Evolutionary conservation across 208 protist genomes (phyloP).

Genomic region (Crithidia bombi): DNA sequence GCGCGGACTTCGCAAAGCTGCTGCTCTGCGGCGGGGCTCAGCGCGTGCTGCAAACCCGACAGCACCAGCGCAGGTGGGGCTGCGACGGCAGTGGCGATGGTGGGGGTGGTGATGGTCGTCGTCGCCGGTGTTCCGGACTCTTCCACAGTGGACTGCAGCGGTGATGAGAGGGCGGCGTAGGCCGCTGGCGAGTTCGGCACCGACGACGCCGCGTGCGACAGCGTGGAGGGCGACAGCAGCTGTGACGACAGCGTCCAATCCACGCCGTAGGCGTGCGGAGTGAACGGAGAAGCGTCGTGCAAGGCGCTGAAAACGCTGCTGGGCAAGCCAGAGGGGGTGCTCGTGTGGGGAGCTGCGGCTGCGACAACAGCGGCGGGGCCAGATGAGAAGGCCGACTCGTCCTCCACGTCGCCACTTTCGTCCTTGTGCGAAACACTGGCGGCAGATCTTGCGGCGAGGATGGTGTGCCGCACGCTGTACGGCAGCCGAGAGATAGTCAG

Average conservation of each 20-base stretch:
- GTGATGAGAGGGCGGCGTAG: not conserved
- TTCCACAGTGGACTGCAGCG: not conserved
- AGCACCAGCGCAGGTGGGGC: not conserved
- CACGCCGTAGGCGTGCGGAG: not conserved
- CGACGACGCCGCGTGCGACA: not conserved
- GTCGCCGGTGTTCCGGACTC: not conserved
- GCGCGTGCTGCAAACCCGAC: not conserved
- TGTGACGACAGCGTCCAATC: conserved; percentile 12
- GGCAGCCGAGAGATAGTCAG: conserved; percentile 19
- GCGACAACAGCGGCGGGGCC: not conserved
- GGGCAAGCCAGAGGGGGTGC: no score
- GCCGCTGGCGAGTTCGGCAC: not conserved
- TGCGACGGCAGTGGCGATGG: not conserved
- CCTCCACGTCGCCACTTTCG: no score
- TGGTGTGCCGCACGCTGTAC: conserved; percentile 19
- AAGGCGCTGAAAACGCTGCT: not conserved
- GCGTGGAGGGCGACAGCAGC: not conserved
- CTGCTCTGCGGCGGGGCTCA: conserved; percentile 21
- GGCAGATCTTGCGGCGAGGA: not conserved
- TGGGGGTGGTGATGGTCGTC: not conserved
- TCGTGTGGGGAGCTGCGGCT: not conserved
- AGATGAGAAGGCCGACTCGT: no score
- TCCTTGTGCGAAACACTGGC: no score
- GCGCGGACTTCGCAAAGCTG: conserved; percentile 18
- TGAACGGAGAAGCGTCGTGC: not conserved